These are phyloP conservation scores for Citrus australasica DNA, from an alignment of 345 rosid species.

Conservation along the genomic window DNA sequence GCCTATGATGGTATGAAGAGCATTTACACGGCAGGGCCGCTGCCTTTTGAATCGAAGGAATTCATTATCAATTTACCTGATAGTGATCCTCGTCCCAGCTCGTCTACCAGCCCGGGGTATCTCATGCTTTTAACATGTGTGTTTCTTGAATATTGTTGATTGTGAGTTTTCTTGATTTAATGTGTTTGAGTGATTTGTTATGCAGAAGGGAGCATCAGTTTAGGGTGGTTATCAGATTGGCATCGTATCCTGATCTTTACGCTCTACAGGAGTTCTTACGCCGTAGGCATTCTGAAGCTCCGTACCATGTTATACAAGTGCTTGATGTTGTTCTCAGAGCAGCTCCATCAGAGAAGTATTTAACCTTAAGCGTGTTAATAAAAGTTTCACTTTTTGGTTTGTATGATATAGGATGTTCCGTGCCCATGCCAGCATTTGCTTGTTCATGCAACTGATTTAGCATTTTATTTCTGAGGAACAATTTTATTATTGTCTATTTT, in stretches of 20 bases:
- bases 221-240: conserved; percentile 47
- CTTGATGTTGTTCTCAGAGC: conserved; percentile 67
- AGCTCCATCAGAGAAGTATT: conserved; percentile 38
- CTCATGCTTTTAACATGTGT: background rate
- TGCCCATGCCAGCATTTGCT: background rate
- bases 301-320: conserved; percentile 27
- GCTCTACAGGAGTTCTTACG: conserved; percentile 40
- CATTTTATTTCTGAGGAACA: no score
- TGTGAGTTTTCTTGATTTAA: background rate
- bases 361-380: background rate
- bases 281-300: no score
- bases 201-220: conserved; percentile 51
- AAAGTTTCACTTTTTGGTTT: background rate
- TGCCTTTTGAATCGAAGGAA: conserved; percentile 63
- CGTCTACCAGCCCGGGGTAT: conserved; percentile 30
- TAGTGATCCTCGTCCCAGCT: background rate
- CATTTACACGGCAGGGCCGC: conserved; percentile 60
- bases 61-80: conserved; percentile 42
- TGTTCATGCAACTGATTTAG: background rate
- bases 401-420: background rate
- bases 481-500: background rate
- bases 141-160: background rate
- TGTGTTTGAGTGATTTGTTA: background rate
- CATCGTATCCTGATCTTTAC: conserved; percentile 36
- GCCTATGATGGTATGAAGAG: conserved; percentile 81